phyloP scores from a whole-genome alignment of 129 eudicot species.

The Centaurea solstitialis region DNA sequence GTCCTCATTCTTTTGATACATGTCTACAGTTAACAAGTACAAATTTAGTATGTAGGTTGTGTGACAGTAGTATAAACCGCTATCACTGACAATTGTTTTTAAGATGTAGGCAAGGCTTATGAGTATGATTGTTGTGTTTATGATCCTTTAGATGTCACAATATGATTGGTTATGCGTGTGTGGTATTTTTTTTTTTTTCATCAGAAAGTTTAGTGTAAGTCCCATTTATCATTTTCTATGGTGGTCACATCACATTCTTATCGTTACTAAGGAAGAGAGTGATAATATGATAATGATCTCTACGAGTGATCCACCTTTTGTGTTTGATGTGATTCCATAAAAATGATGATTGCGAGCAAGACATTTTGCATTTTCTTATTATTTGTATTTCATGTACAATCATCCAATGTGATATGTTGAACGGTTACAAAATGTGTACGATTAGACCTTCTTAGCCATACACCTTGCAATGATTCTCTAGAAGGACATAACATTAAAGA shows the following conservation, averaged over 20 bases:
- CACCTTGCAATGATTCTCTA: neutral
- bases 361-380: neutral
- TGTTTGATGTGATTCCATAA: constrained; percentile 8
- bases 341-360: neutral
- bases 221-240: neutral
- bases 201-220: constrained; percentile 17
- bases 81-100: neutral
- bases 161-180: neutral
- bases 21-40: neutral
- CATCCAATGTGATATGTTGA: neutral
- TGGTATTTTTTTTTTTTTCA: neutral
- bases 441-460: neutral
- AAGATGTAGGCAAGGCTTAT: neutral
- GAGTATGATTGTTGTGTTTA: neutral
- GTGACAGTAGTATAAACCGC: neutral
- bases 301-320: constrained; percentile 17
- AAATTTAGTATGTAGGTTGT: neutral
- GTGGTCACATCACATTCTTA: constrained; percentile 8
- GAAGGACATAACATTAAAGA: neutral
- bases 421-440: neutral
- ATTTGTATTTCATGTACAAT: neutral
- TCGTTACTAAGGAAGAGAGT: constrained; percentile 17
- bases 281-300: constrained; percentile 15
- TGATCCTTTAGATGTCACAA: constrained; percentile 8
- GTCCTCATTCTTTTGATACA: neutral